Evolutionary conservation across 148 eudicot genomes (phyloP).

Genomic region (Amaranthus palmeri): DNA sequence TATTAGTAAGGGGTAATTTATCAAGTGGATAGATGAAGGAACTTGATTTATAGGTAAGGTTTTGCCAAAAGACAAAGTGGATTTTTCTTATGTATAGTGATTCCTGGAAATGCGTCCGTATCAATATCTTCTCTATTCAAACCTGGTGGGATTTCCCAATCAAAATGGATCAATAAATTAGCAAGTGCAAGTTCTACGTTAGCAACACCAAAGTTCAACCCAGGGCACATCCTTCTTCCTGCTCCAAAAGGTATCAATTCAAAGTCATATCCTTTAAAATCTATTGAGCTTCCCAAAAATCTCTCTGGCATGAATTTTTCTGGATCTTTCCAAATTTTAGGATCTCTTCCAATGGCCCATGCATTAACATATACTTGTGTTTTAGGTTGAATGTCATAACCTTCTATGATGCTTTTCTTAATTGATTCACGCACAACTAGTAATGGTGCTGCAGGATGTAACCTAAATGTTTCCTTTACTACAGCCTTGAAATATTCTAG

Average conservation of each 20-base stretch:
- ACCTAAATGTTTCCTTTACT: slow-evolving; percentile 34
- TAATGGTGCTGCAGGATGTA: slow-evolving; percentile 32
- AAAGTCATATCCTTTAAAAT: slow-evolving; percentile 31
- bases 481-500: slow-evolving; percentile 29
- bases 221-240: slow-evolving; percentile 44
- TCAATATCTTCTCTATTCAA: slow-evolving; percentile 31
- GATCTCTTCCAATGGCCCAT: slow-evolving; percentile 37
- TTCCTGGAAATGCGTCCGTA: slow-evolving; percentile 29
- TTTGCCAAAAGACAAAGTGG: slow-evolving; percentile 19
- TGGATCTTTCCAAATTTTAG: slow-evolving; percentile 27
- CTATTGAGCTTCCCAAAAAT: slow-evolving; percentile 27
- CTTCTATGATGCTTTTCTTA: slow-evolving; percentile 24
- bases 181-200: slow-evolving; percentile 33
- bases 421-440: slow-evolving; percentile 28
- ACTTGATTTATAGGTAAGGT: too few relatives aligned
- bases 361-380: slow-evolving; percentile 27
- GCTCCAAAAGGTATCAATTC: slow-evolving; percentile 38
- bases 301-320: slow-evolving; percentile 33
- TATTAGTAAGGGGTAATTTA: too few relatives aligned
- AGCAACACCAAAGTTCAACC: slow-evolving; percentile 27
- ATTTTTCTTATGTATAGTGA: slow-evolving; percentile 35
- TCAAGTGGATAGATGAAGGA: too few relatives aligned
- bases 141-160: slow-evolving; percentile 38
- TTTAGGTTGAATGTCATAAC: slow-evolving; percentile 29
- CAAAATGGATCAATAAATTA: slow-evolving; percentile 34